phyloP scores from a whole-genome alignment of 2,329 filamentous ascomycete species.

The Myriosclerotinia duriaeana region DNA sequence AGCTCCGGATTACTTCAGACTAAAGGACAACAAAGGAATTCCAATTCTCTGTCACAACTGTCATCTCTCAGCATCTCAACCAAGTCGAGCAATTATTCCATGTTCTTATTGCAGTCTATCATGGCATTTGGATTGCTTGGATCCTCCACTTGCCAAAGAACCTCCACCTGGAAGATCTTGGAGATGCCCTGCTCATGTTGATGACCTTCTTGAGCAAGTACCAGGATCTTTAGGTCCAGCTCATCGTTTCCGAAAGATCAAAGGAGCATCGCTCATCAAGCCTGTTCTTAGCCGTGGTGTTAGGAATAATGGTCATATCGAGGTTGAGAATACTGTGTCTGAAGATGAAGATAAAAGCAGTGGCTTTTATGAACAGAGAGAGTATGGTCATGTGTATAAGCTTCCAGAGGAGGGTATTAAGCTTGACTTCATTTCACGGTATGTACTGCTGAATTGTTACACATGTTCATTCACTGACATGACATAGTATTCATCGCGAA shows the following conservation, averaged over 20 bases:
- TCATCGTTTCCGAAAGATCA: constrained; percentile 62
- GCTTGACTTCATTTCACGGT: constrained; percentile 69
- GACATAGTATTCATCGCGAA: constrained; percentile 25
- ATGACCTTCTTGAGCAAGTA: constrained; percentile 66
- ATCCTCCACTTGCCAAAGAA: constrained; percentile 77
- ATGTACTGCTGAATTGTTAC: constrained; percentile 38
- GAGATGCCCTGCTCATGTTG: constrained; percentile 85
- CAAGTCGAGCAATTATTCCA: constrained; percentile 70
- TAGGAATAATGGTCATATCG: constrained; percentile 69
- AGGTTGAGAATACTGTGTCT: constrained; percentile 61
- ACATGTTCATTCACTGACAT: background rate
- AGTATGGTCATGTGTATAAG: constrained; percentile 64
- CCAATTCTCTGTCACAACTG: constrained; percentile 77
- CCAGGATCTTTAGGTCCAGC: constrained; percentile 58
- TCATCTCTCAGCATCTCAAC: constrained; percentile 60
- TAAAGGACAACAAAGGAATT: constrained; percentile 70
- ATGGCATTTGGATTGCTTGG: constrained; percentile 92
- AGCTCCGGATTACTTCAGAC: constrained; percentile 63
- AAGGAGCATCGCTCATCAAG: constrained; percentile 52
- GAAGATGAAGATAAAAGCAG: constrained; percentile 49
- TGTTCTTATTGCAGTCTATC: constrained; percentile 79
- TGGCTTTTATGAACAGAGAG: constrained; percentile 57
- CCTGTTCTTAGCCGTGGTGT: constrained; percentile 62
- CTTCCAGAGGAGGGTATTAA: constrained; percentile 65
- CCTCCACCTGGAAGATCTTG: constrained; percentile 72